Evolutionary conservation across 768 basidiomycete species (phyloP), one percentile per base, ranked within the genome.

Genomic region (Leccinum subtestaceum): DNA sequence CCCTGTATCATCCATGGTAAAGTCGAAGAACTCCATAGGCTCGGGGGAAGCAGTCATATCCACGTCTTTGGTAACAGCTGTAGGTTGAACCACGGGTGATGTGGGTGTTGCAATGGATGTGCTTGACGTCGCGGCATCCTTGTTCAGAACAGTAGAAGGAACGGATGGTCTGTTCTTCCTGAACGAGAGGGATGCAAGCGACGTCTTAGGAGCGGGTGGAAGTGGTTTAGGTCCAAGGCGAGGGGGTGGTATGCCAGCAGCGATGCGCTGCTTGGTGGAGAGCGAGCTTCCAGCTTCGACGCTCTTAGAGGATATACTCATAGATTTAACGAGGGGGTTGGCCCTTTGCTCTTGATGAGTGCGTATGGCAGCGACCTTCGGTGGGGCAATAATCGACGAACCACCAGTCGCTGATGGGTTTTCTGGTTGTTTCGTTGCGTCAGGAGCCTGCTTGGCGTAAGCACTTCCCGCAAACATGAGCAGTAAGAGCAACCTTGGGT

Each of bases 221-320:
- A 72, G 68, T 1, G 72, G 69, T 62, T 75, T 83, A 0, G 81
- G 77, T 3, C 61, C 62, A 12, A 68, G 52, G 23, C 48, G 62
- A 21, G 74, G 76, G 9, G 67, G 72, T 23, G 77, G 66, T 13
- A 80, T 78, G 10, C 72, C 74, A 46, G 76, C 74, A 25, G 76
- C 73, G 5, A 85, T 65, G 6, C 81, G 76, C 53, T 82, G 78
- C 64, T 84, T 85, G 2, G 82, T 85, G 36, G 77, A 73, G 29
- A 85, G 74, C 10, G 76, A 75, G 58, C 74, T 77, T 34, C 70
- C 71, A 47, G 62, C 63, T 45, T 62, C 71, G 29, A 69, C 61
- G 21, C 60, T 70, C 31, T 57, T 23, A 32, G 69, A 49, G 1
- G 71, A 58, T 34, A 73, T 38, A 54, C 49, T 54, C 36, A 75